A percentile compares a stretch with the other conserved stretches of the same genome.
These are phyloP conservation scores for Salix suchowensis DNA, from an alignment of 345 rosid species.

Conservation along the genomic window DNA sequence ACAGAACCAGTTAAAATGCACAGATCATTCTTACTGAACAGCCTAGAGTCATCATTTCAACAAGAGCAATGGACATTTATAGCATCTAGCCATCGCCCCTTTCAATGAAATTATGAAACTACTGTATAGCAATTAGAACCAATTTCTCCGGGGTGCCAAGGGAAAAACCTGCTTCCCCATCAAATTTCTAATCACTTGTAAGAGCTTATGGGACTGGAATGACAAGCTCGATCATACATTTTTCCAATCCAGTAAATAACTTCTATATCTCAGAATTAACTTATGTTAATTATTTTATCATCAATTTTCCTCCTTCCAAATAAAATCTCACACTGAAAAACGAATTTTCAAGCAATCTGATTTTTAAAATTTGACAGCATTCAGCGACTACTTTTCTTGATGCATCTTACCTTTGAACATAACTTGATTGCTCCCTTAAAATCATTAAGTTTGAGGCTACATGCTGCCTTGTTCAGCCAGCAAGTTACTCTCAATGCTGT, in stretches of 20 bases:
- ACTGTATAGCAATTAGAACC: background rate
- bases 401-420: conserved; percentile 43
- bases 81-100: background rate
- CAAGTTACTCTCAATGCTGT: conserved; percentile 45
- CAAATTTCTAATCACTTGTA: background rate
- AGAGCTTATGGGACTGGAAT: background rate
- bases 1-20: too few species aligned
- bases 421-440: conserved; percentile 42
- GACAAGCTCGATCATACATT: background rate
- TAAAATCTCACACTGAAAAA: background rate
- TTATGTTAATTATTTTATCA: background rate
- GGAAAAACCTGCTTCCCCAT: background rate
- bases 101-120: background rate
- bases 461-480: conserved; percentile 63
- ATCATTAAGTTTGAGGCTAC: conserved; percentile 47
- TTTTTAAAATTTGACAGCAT: background rate
- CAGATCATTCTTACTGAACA: too few species aligned
- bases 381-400: background rate
- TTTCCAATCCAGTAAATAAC: background rate
- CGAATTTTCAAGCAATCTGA: background rate
- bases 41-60: background rate
- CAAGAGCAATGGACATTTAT: background rate
- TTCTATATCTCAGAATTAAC: background rate
- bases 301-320: background rate
- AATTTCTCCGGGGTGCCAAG: background rate